Evolutionary conservation across 2,329 filamentous ascomycete genomes (phyloP), one percentile per base, ranked within the genome.

Genomic region (Colletotrichum kahawae): DNA sequence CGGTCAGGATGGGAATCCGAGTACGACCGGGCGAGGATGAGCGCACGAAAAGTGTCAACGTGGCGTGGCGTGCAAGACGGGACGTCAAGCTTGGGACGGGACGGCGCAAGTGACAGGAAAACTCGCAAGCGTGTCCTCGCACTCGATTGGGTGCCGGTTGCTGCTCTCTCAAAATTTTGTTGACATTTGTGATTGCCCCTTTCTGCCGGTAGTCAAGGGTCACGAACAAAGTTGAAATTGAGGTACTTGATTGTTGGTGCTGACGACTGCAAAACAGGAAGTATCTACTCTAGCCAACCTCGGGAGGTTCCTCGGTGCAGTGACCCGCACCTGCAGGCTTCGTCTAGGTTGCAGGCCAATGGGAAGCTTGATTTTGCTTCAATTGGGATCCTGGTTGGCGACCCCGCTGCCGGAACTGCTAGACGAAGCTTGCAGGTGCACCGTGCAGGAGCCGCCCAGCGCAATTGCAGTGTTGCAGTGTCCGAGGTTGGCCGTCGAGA

Each of bases 201-300:
- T 75, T 75, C 73, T 72, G 69, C 69, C 69, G 73, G 73, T 75
- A 75, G 73, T 75, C 62, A 72, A 54, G 73, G 72, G 73, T 64
- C 63, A 73, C 70, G 43, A 74, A 65, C 31, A 70, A 31, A 59
- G 29, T 54, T 68, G 64, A 68, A 65, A 75, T 65, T 75, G 48
- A 14, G 36, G 56, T 69, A 69, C 67, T 16, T 69, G 24, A 13
- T 7, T 33, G 13, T 29, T 33, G 12, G 36, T 51, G 67, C 5
- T 3, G 2, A 2, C 7, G 7, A 13, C 14, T 27, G 29, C 24
- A 6, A 21, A 12, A 6, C 7, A n/a, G 4, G 57, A 54, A 18
- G 48, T 72, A 75, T 70, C 38, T 59, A 13, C 18, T 59, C 48
- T 38, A 68, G 59, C 73, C 73, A 16, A 43, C 43, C 56, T 60